phyloP scores from a whole-genome alignment of 2,329 filamentous ascomycete species.

The Epichloe baconii region DNA sequence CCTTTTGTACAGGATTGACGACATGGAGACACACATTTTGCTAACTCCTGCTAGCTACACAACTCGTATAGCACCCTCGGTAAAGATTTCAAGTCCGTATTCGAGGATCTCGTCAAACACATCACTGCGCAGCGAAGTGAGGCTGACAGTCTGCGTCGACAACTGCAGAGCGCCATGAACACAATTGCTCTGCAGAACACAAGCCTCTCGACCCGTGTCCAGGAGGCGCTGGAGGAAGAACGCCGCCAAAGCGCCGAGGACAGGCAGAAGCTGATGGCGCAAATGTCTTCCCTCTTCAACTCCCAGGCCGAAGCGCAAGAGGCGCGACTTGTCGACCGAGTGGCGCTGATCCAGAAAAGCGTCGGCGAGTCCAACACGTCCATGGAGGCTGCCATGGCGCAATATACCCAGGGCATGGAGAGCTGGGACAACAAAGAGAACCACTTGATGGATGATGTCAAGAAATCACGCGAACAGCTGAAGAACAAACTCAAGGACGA shows the following conservation, averaged over 20 bases:
- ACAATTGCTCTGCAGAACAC: constrained; percentile 56
- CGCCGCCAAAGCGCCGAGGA: constrained; percentile 59
- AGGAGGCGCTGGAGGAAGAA: constrained; percentile 63
- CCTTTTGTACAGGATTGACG: background rate
- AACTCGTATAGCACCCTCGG: constrained; percentile 73
- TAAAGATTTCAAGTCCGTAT: constrained; percentile 72
- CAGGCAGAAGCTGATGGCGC: constrained; percentile 56
- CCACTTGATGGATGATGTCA: constrained; percentile 55
- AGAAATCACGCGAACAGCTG: constrained; percentile 60
- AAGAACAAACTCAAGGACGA: constrained; percentile 77
- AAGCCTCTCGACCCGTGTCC: constrained; percentile 51
- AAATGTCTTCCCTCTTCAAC: constrained; percentile 67
- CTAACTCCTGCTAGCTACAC: constrained; percentile 46
- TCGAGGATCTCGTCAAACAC: constrained; percentile 67
- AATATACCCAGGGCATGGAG: constrained; percentile 61
- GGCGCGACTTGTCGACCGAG: constrained; percentile 50
- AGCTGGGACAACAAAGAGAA: constrained; percentile 59
- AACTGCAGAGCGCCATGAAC: constrained; percentile 58
- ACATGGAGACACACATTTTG: background rate
- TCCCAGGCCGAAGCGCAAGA: constrained; percentile 64
- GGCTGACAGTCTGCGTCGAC: constrained; percentile 55
- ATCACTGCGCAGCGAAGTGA: constrained; percentile 66
- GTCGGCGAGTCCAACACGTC: constrained; percentile 48
- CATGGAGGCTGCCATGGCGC: constrained; percentile 51
- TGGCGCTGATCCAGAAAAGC: constrained; percentile 49